phyloP scores from a whole-genome alignment of 768 basidiomycete species.

The Naganishia randhawae region DNA sequence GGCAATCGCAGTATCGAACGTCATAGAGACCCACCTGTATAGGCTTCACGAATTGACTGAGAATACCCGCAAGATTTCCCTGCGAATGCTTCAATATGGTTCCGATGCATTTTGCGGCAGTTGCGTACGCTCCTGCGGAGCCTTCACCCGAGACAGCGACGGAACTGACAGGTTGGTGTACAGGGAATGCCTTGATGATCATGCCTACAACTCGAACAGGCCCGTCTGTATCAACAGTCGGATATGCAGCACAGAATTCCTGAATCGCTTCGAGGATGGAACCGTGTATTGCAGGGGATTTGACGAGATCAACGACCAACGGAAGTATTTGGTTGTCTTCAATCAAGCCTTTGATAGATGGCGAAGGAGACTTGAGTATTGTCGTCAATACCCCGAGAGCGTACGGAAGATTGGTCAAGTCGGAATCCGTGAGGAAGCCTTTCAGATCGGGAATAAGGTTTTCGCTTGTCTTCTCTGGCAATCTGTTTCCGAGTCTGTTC shows the following conservation, averaged over 20 bases:
- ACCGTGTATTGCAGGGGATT: constrained; percentile 73
- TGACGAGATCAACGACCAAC: constrained; percentile 57
- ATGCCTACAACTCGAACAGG: constrained; percentile 5
- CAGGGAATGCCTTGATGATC: constrained; percentile 14
- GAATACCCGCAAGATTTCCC: constrained; percentile 71
- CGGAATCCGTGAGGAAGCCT: constrained; percentile 67
- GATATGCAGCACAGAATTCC: constrained; percentile 74
- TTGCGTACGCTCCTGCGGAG: constrained; percentile 52
- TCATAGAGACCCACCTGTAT: constrained; percentile 58
- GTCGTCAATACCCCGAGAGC: constrained; percentile 52
- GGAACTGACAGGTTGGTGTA: constrained; percentile 10
- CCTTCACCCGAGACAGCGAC: constrained; percentile 45
- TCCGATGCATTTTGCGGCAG: constrained; percentile 80
- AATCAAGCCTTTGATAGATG: constrained; percentile 35
- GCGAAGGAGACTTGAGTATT: constrained; percentile 55
- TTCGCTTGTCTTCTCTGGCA: constrained; percentile 61
- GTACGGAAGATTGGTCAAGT: constrained; percentile 64
- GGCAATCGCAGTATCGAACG: not conserved
- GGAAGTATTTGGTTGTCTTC: constrained; percentile 44
- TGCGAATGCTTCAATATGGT: constrained; percentile 70
- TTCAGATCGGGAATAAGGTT: constrained; percentile 70
- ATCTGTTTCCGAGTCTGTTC: constrained; percentile 34
- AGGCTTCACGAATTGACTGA: constrained; percentile 76
- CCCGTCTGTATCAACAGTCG: constrained; percentile 68
- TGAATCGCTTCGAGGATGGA: constrained; percentile 75